Base-by-base conservation (phyloP, 176 grass and related monocot genomes). In the Phyllostachys edulis region DNA sequence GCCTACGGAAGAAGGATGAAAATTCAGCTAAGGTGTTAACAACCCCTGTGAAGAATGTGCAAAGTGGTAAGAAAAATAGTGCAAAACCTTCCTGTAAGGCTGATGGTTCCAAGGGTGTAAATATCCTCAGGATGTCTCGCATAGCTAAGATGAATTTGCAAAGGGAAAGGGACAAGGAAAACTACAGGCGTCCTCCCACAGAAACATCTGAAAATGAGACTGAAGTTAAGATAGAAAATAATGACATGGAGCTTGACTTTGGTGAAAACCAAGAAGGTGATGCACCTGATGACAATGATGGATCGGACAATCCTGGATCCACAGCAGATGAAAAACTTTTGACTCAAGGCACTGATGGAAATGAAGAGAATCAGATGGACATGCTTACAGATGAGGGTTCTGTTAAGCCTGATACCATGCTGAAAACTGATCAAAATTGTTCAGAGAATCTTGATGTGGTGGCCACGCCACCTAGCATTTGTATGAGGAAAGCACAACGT, bases 231-330 rank as follows among this genome's bases (percentile, higher is more conserved):
- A 92, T 94, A 41, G 90, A 92, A 86, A 94, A 94, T 69, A 94
- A 94, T 84, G 93, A 94, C 47, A 92, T 98, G 96, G 96, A 98
- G 60, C 93, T 98, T 82, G 89, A 98, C 84, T 98, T 98, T 77
- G 87, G 85, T 83, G 96, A 98, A 87, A 98, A 95, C 83, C 80
- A 76, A 86, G 96, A 95, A 84, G 91, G 82, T 34, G 93, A 95
- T 85, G 76, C 51, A 32, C 79, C 83, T 82, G 96, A 98, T 73
- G 96, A 98, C 76, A 65, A 86, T 50, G 93, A 98, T 85, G 88
- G 52, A 73, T 73, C 71, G 5, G 96, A 98, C 46, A 91, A 85
- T 89, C 85, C 66, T 75, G 76, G 80, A 85, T 90, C 83, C 55
- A 67, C 73, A 26, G 67, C 63, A 65, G 32, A 51, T 73, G 92